phyloP scores from a whole-genome alignment of 2,329 filamentous ascomycete species.

The Talaromyces albobiverticillius region DNA sequence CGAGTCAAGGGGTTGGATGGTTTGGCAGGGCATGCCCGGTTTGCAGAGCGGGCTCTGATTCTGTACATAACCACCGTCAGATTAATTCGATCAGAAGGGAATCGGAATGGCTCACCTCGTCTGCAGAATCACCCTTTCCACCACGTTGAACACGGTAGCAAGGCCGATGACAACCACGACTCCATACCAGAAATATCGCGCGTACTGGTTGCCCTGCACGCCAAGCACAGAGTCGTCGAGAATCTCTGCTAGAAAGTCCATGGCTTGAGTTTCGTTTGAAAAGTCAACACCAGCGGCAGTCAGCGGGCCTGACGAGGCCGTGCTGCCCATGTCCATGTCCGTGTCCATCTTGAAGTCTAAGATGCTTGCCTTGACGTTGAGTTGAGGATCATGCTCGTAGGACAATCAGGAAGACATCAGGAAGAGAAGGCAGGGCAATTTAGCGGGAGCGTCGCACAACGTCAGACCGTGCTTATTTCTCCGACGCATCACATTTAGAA shows the following conservation, averaged over 20 bases:
- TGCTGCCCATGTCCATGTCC: constrained; percentile 22
- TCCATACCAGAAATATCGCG: constrained; percentile 40
- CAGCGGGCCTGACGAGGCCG: constrained; percentile 19
- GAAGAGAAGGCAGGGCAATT: background rate
- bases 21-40: constrained; percentile 26
- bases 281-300: constrained; percentile 35
- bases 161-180: constrained; percentile 32
- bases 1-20: constrained; percentile 24
- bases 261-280: constrained; percentile 34
- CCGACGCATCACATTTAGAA: no score
- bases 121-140: constrained; percentile 26
- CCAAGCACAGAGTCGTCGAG: constrained; percentile 36
- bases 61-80: constrained; percentile 18
- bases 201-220: constrained; percentile 33
- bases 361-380: no score
- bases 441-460: no score
- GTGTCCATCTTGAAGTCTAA: background rate
- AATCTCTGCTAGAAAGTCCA: constrained; percentile 32
- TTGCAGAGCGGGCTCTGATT: constrained; percentile 32
- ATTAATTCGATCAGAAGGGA: background rate
- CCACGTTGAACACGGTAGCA: constrained; percentile 29
- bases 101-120: constrained; percentile 11
- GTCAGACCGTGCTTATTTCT: no score
- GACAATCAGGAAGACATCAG: background rate
- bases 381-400: background rate